Conservation (phyloP, 495 filamentous ascomycete genomes). For the Neurospora tetrasperma region DNA sequence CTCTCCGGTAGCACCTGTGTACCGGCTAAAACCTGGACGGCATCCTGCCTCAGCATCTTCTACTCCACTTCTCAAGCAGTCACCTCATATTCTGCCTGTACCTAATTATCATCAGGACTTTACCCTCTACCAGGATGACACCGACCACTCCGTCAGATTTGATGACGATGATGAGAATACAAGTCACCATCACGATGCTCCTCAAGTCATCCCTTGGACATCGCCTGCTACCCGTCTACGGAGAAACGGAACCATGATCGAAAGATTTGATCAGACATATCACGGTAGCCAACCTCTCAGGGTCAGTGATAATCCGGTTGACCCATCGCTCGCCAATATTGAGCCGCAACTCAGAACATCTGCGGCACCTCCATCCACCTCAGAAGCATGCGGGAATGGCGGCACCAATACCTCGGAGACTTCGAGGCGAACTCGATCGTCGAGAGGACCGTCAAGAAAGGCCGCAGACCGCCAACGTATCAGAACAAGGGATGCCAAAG, state of each 20-base stretch:
- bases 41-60: neutral
- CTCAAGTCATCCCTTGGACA: conserved; percentile 20
- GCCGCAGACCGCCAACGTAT: neutral
- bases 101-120: conserved; percentile 12
- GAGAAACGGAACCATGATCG: conserved; percentile 18
- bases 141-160: conserved; percentile 10
- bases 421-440: neutral
- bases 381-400: neutral
- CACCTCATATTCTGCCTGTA: neutral
- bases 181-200: conserved; percentile 3
- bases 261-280: conserved; percentile 21
- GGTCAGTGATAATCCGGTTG: conserved; percentile 4
- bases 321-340: conserved; percentile 11
- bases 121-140: conserved; percentile 14
- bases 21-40: conserved; percentile 2
- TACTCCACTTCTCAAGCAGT: neutral
- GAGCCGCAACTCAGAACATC: neutral
- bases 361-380: neutral
- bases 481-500: neutral
- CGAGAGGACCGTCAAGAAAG: neutral
- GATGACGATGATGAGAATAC: conserved; percentile 15
- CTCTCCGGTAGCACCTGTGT: neutral
- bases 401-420: neutral
- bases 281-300: conserved; percentile 4
- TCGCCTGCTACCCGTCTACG: conserved; percentile 23